Evolutionary conservation across 768 basidiomycete genomes (phyloP).

Genomic region (Podaxis pistillaris): DNA sequence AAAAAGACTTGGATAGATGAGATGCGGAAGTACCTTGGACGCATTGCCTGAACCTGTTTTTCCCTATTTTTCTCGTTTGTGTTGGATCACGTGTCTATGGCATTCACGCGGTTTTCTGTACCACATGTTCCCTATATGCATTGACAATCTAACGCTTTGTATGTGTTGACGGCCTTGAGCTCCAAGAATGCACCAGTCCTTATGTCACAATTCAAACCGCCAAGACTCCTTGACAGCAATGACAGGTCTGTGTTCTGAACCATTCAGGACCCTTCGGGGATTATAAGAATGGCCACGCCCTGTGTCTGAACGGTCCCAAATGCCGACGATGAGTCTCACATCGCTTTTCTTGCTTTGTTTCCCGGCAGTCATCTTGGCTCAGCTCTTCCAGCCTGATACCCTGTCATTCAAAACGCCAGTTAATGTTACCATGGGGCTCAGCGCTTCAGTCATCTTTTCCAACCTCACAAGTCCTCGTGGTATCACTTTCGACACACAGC

Average conservation of each 20-base stretch:
- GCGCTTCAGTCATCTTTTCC: constrained; percentile 36
- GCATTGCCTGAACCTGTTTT: background rate
- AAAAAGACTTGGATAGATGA: constrained; percentile 19
- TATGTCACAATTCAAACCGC: too few species aligned
- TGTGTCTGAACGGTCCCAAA: background rate
- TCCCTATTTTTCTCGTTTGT: too few species aligned
- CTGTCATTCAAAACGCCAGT: constrained; percentile 34
- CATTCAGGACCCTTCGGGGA: background rate
- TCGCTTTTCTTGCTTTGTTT: background rate
- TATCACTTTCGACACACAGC: constrained; percentile 34
- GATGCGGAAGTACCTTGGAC: constrained; percentile 16
- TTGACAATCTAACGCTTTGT: background rate
- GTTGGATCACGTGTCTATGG: too few species aligned
- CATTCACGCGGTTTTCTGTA: background rate
- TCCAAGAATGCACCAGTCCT: too few species aligned
- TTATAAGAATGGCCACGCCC: background rate
- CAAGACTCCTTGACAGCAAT: too few species aligned
- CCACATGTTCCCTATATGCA: background rate
- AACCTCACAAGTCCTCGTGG: constrained; percentile 42
- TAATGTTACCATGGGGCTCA: constrained; percentile 32
- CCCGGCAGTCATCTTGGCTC: background rate
- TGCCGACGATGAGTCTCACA: background rate
- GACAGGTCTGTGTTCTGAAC: too few species aligned
- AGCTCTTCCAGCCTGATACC: constrained; percentile 29
- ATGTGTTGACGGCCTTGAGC: too few species aligned